These are phyloP conservation scores for Paecilomyces variotii DNA, from an alignment of 2,329 filamentous ascomycete genomes.

Conservation along the genomic window DNA sequence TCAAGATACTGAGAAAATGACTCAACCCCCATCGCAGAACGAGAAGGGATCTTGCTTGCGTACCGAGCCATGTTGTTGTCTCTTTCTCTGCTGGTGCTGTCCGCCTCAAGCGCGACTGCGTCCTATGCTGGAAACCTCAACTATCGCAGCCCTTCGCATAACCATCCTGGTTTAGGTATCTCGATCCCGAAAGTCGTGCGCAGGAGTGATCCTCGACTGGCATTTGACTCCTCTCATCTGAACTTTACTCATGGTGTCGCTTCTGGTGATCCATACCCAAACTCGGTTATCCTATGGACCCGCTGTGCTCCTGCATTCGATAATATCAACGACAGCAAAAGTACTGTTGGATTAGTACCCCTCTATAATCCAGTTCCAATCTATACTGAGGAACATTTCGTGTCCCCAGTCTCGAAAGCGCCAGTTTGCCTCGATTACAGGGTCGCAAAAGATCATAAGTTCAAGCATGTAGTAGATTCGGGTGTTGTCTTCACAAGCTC, in stretches of 20 bases:
- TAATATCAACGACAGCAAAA: conserved; percentile 43
- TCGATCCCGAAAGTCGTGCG: conserved; percentile 55
- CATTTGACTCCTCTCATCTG: conserved; percentile 41
- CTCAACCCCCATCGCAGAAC: no score
- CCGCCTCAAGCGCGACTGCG: conserved; percentile 11
- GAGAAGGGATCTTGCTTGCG: no score
- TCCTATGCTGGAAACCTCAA: conserved; percentile 49
- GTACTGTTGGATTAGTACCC: conserved; percentile 50
- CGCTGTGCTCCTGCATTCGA: conserved; percentile 34
- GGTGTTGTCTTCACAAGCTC: conserved; percentile 62
- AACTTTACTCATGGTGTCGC: conserved; percentile 59
- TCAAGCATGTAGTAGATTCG: conserved; percentile 42
- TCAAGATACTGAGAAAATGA: no score
- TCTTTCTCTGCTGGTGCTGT: conserved; percentile 10
- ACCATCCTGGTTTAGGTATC: conserved; percentile 57
- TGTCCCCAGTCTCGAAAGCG: conserved; percentile 47
- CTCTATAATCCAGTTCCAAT: conserved; percentile 39
- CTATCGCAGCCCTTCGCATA: conserved; percentile 58
- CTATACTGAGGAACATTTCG: conserved; percentile 43
- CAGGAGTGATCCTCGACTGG: conserved; percentile 41
- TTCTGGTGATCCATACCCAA: conserved; percentile 37
- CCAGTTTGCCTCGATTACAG: conserved; percentile 63
- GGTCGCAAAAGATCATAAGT: conserved; percentile 44
- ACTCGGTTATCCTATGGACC: conserved; percentile 39
- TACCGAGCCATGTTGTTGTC: not conserved